phyloP scores from a whole-genome alignment of 179 eudicot genomes.

The Actinidia polygama region DNA sequence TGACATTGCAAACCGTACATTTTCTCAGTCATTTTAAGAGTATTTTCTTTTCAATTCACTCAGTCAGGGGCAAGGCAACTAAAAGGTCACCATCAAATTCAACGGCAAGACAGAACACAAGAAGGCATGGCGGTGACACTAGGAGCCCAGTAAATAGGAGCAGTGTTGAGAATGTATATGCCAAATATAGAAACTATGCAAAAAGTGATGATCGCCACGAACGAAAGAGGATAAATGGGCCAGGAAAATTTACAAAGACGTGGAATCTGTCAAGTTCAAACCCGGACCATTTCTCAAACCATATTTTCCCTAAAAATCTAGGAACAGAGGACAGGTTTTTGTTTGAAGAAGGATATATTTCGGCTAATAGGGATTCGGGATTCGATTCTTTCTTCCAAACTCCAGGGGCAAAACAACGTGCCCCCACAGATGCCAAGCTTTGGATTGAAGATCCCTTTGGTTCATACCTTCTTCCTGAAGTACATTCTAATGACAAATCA shows the following conservation, averaged over 20 bases:
- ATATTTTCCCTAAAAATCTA: conserved; percentile 25
- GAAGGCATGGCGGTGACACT: neutral
- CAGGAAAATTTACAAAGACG: conserved; percentile 28
- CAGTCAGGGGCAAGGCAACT: conserved; percentile 41
- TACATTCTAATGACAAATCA: conserved; percentile 29
- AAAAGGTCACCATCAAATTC: conserved; percentile 29
- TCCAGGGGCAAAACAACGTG: conserved; percentile 27
- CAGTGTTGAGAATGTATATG: neutral
- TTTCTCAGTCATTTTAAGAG: neutral
- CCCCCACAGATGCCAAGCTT: conserved; percentile 17
- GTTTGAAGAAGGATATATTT: conserved; percentile 37
- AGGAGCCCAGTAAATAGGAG: conserved; percentile 12
- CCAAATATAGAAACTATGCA: neutral
- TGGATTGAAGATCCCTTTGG: conserved; percentile 35
- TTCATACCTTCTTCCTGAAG: conserved; percentile 22
- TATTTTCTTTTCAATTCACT: conserved; percentile 11
- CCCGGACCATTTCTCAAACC: conserved; percentile 28
- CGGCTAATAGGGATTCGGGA: conserved; percentile 30
- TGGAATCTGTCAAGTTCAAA: conserved; percentile 28
- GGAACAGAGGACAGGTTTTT: conserved; percentile 30
- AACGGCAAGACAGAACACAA: conserved; percentile 25
- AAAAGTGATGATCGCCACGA: conserved; percentile 19
- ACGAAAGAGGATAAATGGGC: conserved; percentile 23
- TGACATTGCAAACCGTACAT: neutral
- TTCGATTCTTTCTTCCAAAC: conserved; percentile 26